Evolutionary conservation across 768 basidiomycete species (phyloP).

Genomic region (Mycena indigotica): DNA sequence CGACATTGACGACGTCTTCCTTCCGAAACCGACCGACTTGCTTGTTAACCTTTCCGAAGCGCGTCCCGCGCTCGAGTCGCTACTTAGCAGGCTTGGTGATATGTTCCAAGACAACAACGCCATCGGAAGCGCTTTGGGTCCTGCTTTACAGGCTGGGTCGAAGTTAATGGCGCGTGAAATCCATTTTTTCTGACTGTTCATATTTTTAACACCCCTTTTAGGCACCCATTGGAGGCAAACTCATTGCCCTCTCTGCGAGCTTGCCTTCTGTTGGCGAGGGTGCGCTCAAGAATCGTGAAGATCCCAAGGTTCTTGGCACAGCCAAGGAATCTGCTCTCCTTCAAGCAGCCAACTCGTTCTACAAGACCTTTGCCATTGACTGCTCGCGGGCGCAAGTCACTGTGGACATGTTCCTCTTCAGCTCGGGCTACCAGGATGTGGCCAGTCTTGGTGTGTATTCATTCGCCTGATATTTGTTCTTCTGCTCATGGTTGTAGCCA

Average conservation of each 20-base stretch:
- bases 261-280: slow-evolving; percentile 89
- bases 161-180: slow-evolving; percentile 77
- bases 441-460: slow-evolving; percentile 75
- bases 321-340: slow-evolving; percentile 75
- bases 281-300: slow-evolving; percentile 93
- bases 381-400: slow-evolving; percentile 96
- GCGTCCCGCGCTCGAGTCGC: slow-evolving; percentile 73
- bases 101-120: slow-evolving; percentile 98
- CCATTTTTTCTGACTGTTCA: too few species aligned
- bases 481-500: slow-evolving; percentile 51
- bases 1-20: slow-evolving; percentile 95
- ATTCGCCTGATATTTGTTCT: neutral
- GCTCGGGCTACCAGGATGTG: slow-evolving; percentile 90
- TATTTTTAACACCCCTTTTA: too few species aligned
- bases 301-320: slow-evolving; percentile 94
- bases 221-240: slow-evolving; percentile 94
- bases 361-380: slow-evolving; percentile 98
- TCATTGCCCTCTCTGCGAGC: slow-evolving; percentile 82
- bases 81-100: slow-evolving; percentile 83
- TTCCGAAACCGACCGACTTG: slow-evolving; percentile 95
- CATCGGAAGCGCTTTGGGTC: slow-evolving; percentile 91
- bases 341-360: slow-evolving; percentile 92
- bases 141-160: slow-evolving; percentile 93
- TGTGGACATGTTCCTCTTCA: slow-evolving; percentile 99
- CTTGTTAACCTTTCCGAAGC: slow-evolving; percentile 92